Percentiles rank a stretch among this genome's conserved stretches.
phyloP scores from a whole-genome alignment of 2,329 filamentous ascomycete species.

The Cladosporium phlei region DNA sequence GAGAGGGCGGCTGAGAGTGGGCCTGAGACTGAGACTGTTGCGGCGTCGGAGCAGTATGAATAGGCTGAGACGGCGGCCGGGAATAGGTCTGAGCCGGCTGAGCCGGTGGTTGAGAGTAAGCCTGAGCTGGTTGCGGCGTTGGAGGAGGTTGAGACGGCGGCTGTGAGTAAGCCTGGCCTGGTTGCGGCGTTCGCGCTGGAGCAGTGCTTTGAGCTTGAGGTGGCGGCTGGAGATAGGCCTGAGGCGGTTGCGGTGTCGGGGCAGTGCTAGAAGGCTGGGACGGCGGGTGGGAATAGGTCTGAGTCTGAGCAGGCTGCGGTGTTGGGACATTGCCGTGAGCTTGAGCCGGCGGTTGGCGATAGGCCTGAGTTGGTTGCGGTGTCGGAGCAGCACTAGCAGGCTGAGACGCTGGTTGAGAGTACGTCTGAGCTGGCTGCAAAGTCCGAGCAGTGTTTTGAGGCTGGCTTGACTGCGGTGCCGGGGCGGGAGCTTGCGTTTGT shows the following conservation, averaged over 20 bases:
- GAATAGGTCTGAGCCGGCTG: neutral
- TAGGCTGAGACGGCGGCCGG: neutral
- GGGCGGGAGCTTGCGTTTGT: neutral
- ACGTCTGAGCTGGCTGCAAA: too few relatives aligned
- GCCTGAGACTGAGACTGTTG: neutral
- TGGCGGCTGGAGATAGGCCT: neutral
- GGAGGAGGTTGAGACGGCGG: neutral
- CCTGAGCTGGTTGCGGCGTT: neutral
- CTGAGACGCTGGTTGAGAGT: neutral
- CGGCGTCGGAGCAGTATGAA: neutral
- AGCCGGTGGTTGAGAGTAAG: neutral
- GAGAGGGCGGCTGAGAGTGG: neutral
- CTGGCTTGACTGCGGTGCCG: neutral
- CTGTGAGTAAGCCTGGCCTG: too few relatives aligned
- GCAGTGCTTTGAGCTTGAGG: neutral
- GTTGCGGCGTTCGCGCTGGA: neutral
- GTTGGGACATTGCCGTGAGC: neutral
- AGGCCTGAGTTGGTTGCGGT: neutral
- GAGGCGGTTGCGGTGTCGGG: neutral
- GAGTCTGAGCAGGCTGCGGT: neutral
- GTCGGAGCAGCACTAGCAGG: neutral
- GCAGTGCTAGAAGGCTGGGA: conserved; percentile 2
- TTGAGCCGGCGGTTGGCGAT: neutral
- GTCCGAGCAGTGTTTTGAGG: too few relatives aligned
- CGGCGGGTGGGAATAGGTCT: neutral